A percentile compares a stretch with the other conserved stretches of the same genome.
Evolutionary conservation across 2,329 filamentous ascomycete species (phyloP).

Genomic region (Fusarium compactum): DNA sequence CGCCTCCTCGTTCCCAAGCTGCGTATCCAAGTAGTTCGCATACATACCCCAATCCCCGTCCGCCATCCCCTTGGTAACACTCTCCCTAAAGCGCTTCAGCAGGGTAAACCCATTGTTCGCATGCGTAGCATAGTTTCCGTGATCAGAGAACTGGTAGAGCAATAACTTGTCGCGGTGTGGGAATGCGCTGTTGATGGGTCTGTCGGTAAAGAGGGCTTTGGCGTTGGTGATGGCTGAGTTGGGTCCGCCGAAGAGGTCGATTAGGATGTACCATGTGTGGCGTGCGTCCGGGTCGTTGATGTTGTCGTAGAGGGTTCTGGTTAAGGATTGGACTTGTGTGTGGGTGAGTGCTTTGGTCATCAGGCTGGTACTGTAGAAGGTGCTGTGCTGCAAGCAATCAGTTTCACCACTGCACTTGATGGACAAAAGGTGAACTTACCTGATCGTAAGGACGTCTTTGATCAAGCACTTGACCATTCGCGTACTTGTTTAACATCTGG

Average conservation of each 20-base stretch:
- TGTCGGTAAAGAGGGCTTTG: conserved; percentile 5
- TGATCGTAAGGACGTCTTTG: conserved; percentile 45
- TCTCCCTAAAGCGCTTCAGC: conserved; percentile 52
- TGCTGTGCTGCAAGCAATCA: conserved; percentile 44
- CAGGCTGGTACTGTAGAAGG: conserved; percentile 50
- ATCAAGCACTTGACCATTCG: conserved; percentile 35
- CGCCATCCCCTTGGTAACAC: conserved; percentile 46
- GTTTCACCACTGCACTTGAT: not conserved
- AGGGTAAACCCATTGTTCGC: conserved; percentile 51
- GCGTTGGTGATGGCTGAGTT: conserved; percentile 53
- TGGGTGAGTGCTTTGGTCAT: conserved; percentile 45
- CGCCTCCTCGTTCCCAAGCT: conserved; percentile 50
- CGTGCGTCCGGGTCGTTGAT: conserved; percentile 23
- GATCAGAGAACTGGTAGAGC: conserved; percentile 64
- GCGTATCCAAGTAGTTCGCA: conserved; percentile 57
- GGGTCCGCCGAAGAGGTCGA: conserved; percentile 51
- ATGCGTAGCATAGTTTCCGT: conserved; percentile 46
- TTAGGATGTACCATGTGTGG: conserved; percentile 41
- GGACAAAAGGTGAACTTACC: conserved; percentile 8
- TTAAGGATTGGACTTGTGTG: conserved; percentile 41
- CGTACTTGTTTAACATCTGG: conserved; percentile 41
- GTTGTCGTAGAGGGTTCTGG: conserved; percentile 34
- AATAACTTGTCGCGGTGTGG: conserved; percentile 60
- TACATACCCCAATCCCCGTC: conserved; percentile 55
- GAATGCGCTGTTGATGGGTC: conserved; percentile 51